Evolutionary conservation across 2,329 filamentous ascomycete genomes (phyloP), one percentile per base, ranked within the genome.

Genomic region (Monosporascus sp.): DNA sequence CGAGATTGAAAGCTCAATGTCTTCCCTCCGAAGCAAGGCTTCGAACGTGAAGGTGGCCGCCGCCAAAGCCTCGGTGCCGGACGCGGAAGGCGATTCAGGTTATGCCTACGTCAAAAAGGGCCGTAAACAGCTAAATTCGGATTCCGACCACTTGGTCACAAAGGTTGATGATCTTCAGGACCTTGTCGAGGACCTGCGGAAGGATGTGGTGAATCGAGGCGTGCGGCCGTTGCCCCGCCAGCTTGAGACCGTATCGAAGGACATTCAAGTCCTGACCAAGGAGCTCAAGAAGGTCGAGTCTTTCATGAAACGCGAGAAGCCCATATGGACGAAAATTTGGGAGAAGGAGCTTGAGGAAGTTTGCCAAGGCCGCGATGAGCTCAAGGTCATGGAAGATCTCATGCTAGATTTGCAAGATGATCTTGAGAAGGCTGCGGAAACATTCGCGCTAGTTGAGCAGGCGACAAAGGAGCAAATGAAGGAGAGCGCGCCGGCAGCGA

Each of bases 251-350:
- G 92, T 97, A 20, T 87, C 88, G 60, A 95, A 94, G 72, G 93
- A 97, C 63, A 91, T 99, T 58, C 85, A 86, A 48, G 74, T 79
- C 52, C 85, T 94, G 34, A 88, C 86, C 48, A 87, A 91, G 66
- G 92, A 97, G 66, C 84, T 99, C 58, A 94, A 90, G 80, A 92
- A 90, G 74, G 87, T 99, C 81, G 90, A 96, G 68, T 92, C 96
- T 17, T 96, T 89, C 76, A 83, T 99, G 74, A 87, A 86, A 63
- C 83, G 84, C 47, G 94, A 99, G 80, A 96, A 96, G 71, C 94
- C 94, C 0, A 79, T 97, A 54, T 99, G 94, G 93, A 97, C 91
- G 52, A 97, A 97, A 82, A 96, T 97, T 59, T 99, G 94, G 94
- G 93, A 97, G 81, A 92, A 95, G 73, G 92, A 97, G 71, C 78